Evolutionary conservation across 495 filamentous ascomycete species (phyloP).

Genomic region (Melanomma pulvis-pyrius): DNA sequence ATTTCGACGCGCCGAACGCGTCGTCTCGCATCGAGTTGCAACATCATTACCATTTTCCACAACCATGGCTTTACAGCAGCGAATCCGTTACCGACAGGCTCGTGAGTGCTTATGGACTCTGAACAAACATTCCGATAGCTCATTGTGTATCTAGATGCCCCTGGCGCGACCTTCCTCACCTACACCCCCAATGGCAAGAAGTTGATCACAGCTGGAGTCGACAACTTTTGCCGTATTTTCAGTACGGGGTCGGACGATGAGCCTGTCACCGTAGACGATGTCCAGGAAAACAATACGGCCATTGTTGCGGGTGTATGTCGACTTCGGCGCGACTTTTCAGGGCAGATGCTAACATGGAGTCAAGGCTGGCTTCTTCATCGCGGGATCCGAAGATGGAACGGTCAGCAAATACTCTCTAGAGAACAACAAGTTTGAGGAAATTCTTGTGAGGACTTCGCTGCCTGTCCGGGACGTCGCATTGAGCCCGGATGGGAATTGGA

Average conservation of each 20-base stretch:
- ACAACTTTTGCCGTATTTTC: slow-evolving; percentile 88
- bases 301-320: slow-evolving; percentile 70
- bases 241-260: slow-evolving; percentile 88
- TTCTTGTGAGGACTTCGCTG: slow-evolving; percentile 78
- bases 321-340: background rate
- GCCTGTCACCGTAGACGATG: slow-evolving; percentile 86
- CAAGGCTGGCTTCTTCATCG: slow-evolving; percentile 81
- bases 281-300: slow-evolving; percentile 75
- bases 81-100: slow-evolving; percentile 51
- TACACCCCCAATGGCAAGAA: slow-evolving; percentile 72
- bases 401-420: slow-evolving; percentile 83
- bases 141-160: slow-evolving; percentile 57
- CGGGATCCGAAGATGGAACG: slow-evolving; percentile 89
- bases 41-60: background rate
- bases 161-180: slow-evolving; percentile 64
- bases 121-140: background rate
- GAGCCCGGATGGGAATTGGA: slow-evolving; percentile 83
- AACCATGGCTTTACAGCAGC: slow-evolving; percentile 34
- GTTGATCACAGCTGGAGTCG: slow-evolving; percentile 83
- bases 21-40: slow-evolving; percentile 3
- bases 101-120: slow-evolving; percentile 43
- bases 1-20: slow-evolving; percentile 22
- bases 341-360: slow-evolving; percentile 4
- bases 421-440: slow-evolving; percentile 73
- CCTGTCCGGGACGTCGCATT: slow-evolving; percentile 84